Conservation (phyloP, 768 basidiomycete genomes). For the Auricularia sp. region DNA sequence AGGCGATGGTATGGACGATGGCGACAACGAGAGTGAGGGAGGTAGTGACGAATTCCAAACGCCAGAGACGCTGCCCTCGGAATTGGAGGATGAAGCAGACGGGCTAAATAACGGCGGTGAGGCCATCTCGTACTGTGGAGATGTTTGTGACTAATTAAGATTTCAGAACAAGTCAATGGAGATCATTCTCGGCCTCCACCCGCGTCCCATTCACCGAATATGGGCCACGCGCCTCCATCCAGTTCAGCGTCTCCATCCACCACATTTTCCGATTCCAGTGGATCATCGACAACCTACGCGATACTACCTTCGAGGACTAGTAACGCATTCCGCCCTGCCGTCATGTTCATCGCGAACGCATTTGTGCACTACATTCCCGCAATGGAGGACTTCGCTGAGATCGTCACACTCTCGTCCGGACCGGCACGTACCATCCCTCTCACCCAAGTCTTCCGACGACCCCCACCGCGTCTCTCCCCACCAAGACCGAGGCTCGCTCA, state of each 20-base stretch:
- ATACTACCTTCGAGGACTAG: not conserved
- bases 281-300: not conserved
- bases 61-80: not conserved
- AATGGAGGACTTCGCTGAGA: not conserved
- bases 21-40: not conserved
- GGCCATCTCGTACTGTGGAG: too few species aligned
- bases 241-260: not conserved
- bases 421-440: not conserved
- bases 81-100: too few species aligned
- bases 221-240: too few species aligned
- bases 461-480: not conserved
- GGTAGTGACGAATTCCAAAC: not conserved
- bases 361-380: not conserved
- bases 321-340: not conserved
- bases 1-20: not conserved
- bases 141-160: too few species aligned
- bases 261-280: not conserved
- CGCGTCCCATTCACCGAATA: too few species aligned
- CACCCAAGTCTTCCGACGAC: not conserved
- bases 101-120: too few species aligned
- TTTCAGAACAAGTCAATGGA: too few species aligned
- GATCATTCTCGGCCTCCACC: too few species aligned
- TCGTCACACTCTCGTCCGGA: not conserved
- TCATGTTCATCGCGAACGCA: not conserved
- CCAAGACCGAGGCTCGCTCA: not conserved